Evolutionary conservation across 192 early-diverging fungal genomes (phyloP).

Genomic region (Umbelopsis ramanniana): DNA sequence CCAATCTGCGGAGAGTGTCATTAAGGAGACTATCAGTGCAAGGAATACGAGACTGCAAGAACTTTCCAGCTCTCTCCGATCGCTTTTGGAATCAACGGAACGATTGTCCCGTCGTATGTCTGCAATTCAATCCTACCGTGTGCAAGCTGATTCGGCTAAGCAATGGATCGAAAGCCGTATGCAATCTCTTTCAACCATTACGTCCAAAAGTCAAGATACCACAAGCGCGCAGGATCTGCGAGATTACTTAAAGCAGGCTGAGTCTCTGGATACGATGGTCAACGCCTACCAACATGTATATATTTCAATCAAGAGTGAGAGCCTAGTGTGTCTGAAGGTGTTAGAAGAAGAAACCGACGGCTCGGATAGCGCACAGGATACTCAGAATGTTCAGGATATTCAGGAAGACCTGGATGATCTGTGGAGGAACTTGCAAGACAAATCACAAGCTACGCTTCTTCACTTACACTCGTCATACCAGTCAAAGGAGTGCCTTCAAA

Average conservation of each 20-base stretch:
- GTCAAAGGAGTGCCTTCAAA: conserved; percentile 9
- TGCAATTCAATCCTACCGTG: conserved; percentile 27
- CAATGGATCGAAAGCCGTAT: conserved; percentile 30
- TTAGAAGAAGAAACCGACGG: conserved; percentile 23
- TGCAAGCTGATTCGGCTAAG: conserved; percentile 28
- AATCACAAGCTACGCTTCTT: not conserved
- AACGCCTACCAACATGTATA: conserved; percentile 25
- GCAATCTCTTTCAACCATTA: not conserved
- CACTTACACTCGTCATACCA: conserved; percentile 4
- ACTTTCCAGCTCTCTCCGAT: conserved; percentile 24
- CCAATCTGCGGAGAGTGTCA: conserved; percentile 31
- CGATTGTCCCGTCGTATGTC: conserved; percentile 35
- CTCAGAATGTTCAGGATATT: conserved; percentile 10
- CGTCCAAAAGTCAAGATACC: not conserved
- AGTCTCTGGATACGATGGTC: conserved; percentile 28
- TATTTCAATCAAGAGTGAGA: conserved; percentile 21
- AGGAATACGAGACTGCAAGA: conserved; percentile 25
- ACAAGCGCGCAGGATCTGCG: not conserved
- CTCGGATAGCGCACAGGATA: conserved; percentile 4
- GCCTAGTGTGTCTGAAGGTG: conserved; percentile 21
- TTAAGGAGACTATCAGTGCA: conserved; percentile 32
- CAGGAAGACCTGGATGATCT: conserved; percentile 27
- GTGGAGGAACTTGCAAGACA: conserved; percentile 19
- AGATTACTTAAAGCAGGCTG: conserved; percentile 20
- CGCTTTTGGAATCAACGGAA: conserved; percentile 31